A percentile compares a stretch with the other conserved stretches of the same genome.
Conservation (phyloP, 768 basidiomycete species). For the Pleurotus cornucopiae region DNA sequence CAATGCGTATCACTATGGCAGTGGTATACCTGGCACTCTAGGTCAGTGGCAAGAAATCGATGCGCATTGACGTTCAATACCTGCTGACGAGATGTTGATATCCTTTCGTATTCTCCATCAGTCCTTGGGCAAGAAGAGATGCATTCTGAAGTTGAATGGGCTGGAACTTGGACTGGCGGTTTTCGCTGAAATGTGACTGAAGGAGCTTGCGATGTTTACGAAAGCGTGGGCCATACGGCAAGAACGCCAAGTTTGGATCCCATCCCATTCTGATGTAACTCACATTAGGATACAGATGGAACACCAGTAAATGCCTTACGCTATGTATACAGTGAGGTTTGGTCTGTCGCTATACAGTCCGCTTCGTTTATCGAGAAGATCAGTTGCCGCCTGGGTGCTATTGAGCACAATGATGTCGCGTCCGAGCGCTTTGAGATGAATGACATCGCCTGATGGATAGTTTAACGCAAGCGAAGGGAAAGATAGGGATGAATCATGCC, state of each 20-base stretch:
- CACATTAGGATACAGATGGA: too few relatives aligned
- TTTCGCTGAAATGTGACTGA: background rate
- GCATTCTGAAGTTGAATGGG: background rate
- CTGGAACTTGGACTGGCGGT: background rate
- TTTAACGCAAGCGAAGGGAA: background rate
- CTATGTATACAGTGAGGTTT: slow-evolving; percentile 9
- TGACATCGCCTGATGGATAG: slow-evolving; percentile 3
- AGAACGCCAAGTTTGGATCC: background rate
- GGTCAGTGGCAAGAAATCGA: background rate
- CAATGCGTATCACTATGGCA: slow-evolving; percentile 13
- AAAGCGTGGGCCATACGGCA: slow-evolving; percentile 7
- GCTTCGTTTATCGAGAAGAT: slow-evolving; percentile 27
- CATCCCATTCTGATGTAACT: slow-evolving; percentile 3
- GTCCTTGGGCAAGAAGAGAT: background rate
- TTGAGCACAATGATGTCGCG: slow-evolving; percentile 26
- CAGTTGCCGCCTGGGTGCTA: slow-evolving; percentile 18
- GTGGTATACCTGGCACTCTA: slow-evolving; percentile 12
- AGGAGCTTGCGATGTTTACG: slow-evolving; percentile 1
- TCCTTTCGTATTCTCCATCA: background rate
- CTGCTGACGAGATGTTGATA: background rate
- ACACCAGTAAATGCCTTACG: background rate
- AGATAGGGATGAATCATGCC: background rate
- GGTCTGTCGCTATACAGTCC: slow-evolving; percentile 26
- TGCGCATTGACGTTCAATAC: background rate
- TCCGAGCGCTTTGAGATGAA: slow-evolving; percentile 11